These are phyloP conservation scores for Erythrobasidium hasegawianum DNA, from an alignment of 1,284 basidiomycete species.

Conservation along the genomic window DNA sequence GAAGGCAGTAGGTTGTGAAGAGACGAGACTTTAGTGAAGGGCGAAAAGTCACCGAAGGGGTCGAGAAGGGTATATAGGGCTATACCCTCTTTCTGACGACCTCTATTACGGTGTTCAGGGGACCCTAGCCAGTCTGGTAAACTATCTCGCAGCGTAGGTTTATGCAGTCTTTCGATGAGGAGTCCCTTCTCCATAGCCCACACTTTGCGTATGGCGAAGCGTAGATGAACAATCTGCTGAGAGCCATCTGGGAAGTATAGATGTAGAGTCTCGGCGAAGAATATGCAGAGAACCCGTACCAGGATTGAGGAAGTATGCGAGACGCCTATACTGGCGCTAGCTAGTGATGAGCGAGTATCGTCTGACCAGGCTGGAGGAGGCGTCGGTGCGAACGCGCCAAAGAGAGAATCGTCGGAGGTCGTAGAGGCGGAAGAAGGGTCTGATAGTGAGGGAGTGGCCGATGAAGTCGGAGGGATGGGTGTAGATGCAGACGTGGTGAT, in stretches of 20 bases:
- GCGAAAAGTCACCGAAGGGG: constrained; percentile 67
- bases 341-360: constrained; percentile 1
- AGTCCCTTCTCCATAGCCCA: constrained; percentile 35
- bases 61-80: constrained; percentile 72
- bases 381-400: constrained; percentile 30
- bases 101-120: constrained; percentile 38
- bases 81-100: constrained; percentile 55
- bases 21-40: constrained; percentile 8
- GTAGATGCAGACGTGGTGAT: not conserved
- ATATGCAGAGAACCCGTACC: constrained; percentile 27
- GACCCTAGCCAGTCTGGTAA: constrained; percentile 48
- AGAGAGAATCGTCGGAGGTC: constrained; percentile 33
- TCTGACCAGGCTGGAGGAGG: constrained; percentile 24
- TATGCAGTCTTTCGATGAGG: constrained; percentile 30
- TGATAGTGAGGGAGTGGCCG: constrained; percentile 4
- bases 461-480: not conserved
- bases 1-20: not conserved
- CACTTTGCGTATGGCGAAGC: constrained; percentile 25
- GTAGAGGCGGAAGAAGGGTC: not conserved
- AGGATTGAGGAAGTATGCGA: constrained; percentile 6
- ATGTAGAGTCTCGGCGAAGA: constrained; percentile 34
- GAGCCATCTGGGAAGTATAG: constrained; percentile 29
- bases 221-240: constrained; percentile 32
- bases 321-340: not conserved
- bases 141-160: not conserved